phyloP scores from a whole-genome alignment of 768 basidiomycete genomes.

The Boletus pseudopeckii region DNA sequence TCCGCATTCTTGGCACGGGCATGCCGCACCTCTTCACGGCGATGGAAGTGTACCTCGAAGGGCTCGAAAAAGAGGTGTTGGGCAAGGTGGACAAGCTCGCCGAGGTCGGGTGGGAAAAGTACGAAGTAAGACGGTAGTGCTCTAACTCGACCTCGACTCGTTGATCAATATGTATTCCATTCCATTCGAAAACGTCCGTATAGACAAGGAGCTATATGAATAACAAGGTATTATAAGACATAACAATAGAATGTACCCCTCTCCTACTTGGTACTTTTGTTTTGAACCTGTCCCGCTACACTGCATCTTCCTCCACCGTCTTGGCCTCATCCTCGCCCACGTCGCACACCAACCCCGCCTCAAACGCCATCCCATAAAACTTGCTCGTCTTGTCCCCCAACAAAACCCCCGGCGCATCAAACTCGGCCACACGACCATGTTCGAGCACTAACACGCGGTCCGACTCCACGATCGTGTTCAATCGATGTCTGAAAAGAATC shows the following conservation, averaged over 20 bases:
- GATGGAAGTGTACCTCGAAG: conserved; percentile 73
- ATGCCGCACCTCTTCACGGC: conserved; percentile 59
- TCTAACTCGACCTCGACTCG: too few relatives aligned
- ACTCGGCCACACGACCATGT: conserved; percentile 73
- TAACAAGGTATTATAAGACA: neutral
- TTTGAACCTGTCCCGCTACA: too few relatives aligned
- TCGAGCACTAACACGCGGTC: conserved; percentile 81
- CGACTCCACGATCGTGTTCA: conserved; percentile 83
- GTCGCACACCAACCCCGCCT: conserved; percentile 49
- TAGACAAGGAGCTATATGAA: neutral
- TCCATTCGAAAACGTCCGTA: neutral
- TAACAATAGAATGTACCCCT: neutral
- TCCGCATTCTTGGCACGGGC: conserved; percentile 81
- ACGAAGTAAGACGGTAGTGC: conserved; percentile 44
- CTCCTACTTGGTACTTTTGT: too few relatives aligned
- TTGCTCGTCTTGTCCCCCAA: conserved; percentile 50
- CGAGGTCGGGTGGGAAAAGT: conserved; percentile 83
- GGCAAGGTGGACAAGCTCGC: conserved; percentile 74
- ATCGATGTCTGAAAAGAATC: conserved; percentile 51
- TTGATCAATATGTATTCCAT: too few relatives aligned
- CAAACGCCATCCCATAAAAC: conserved; percentile 59
- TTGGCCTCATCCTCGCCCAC: neutral
- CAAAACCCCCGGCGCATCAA: conserved; percentile 62
- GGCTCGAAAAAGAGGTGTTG: conserved; percentile 71
- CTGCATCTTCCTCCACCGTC: neutral